Conservation (phyloP, 2,329 filamentous ascomycete species). For the Diplodia intermedia region DNA sequence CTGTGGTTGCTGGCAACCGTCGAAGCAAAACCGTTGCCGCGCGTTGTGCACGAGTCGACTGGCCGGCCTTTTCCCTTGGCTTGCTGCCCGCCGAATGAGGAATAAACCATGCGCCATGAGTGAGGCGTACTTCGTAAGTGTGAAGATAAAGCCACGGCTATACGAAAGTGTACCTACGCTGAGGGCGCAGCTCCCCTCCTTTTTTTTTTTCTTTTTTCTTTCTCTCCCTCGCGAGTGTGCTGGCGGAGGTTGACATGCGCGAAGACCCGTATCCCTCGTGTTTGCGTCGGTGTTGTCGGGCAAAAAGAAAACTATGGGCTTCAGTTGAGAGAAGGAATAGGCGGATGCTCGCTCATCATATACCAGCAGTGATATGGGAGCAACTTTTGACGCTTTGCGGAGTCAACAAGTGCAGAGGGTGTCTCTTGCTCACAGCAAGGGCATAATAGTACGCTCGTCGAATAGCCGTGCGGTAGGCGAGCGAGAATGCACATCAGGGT, state of each 20-base stretch:
- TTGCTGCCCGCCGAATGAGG: not conserved
- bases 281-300: not conserved
- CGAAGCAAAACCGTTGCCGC: conserved; percentile 18
- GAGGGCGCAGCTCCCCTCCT: not conserved
- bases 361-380: not conserved
- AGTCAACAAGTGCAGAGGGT: not conserved
- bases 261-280: not conserved
- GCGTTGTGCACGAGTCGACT: conserved; percentile 15
- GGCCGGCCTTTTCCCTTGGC: conserved; percentile 10
- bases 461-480: conserved; percentile 6
- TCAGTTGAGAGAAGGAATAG: not conserved
- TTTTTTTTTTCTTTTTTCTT: not conserved
- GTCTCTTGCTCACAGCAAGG: conserved; percentile 4
- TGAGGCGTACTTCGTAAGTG: not conserved
- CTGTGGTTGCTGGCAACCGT: conserved; percentile 1
- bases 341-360: not conserved
- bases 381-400: not conserved
- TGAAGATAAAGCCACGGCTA: not conserved
- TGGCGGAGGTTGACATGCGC: not conserved
- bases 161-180: conserved; percentile 5
- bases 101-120: conserved; percentile 3
- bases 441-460: not conserved
- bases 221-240: not conserved
- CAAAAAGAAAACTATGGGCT: not conserved
- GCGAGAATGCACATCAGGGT: conserved; percentile 14